Evolutionary conservation across 192 early-diverging fungal genomes (phyloP), one percentile per base, ranked within the genome.

Genomic region (Diversispora eburnea): DNA sequence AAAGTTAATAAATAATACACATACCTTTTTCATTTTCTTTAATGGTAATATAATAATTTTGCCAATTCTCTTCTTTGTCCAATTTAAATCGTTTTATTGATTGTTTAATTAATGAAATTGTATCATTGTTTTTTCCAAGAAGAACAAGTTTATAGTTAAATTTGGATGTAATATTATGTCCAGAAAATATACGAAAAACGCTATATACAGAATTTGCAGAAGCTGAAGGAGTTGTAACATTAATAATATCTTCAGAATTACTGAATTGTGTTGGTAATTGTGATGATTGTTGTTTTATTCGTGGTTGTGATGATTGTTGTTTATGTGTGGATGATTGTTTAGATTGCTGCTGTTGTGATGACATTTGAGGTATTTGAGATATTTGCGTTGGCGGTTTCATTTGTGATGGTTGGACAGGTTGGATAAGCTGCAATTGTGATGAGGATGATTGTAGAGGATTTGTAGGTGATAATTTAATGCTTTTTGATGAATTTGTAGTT

Each of bases 81-180:
- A 88, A 78, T 66, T 81, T 80, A 58, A 88, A 88, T 64, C 83
- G 83, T 25, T 81, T 75, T 42, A 88, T 76, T 0, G 87, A 82
- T 39, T 83, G 79, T 51, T 80, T 79, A 4, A 86, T 77, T 15
- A 88, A 80, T 51, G 83, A 82, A 20, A 77, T 75, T 2, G 85
- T 78, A 43, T 75, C 81, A 13, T 82, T 88, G 1, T 73, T 65
- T n/a, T 76, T 59, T 20, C 64, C 74, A 2, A 88, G 81, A 17
- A 85, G 75, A 3, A 86, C 82, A 42, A 82, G 83, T 70, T 88
- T 88, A 76, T 79, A 88, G 64, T 76, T 47, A 20, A 73, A 8
- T 4, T 64, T 49, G 6, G 61, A 43, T 73, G 51, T 45, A 42
- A 73, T 39, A 56, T 73, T 82, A 57, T 88, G 85, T 39, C 87